Percentiles rank a stretch among this genome's conserved stretches.
Conservation (phyloP, 164 flowering plant genomes). For the grape (Vitis vinifera) region ASM3070453v1 NC_081806.1:9840001-9840500, state of each 20-base stretch:
- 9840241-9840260: conserved; percentile 69
- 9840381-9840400: conserved; percentile 61
- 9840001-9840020: conserved; percentile 31
- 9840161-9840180: conserved; percentile 32
- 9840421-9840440: conserved; percentile 92
- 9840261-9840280: conserved; percentile 69
- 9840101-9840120: conserved; percentile 30
- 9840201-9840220: conserved; percentile 48
- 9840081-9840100: conserved; percentile 62
- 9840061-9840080: conserved; percentile 31
- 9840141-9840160: conserved; percentile 49
- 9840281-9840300: conserved; percentile 50
- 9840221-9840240: conserved; percentile 58
- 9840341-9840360: conserved; percentile 57
- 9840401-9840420: conserved; percentile 54
- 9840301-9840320: conserved; percentile 48
- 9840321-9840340: conserved; percentile 42
- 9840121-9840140: conserved; percentile 12
- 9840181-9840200: conserved; percentile 33
- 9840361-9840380: conserved; percentile 55
- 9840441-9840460: conserved; percentile 70
- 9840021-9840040: conserved; percentile 71
- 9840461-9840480: conserved; percentile 57
- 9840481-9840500: conserved; percentile 21
- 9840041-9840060: conserved; percentile 78